Evolutionary conservation across 441 rosid genomes (phyloP), one percentile per base, ranked within the genome.

Genomic region (Melastoma candidum): DNA sequence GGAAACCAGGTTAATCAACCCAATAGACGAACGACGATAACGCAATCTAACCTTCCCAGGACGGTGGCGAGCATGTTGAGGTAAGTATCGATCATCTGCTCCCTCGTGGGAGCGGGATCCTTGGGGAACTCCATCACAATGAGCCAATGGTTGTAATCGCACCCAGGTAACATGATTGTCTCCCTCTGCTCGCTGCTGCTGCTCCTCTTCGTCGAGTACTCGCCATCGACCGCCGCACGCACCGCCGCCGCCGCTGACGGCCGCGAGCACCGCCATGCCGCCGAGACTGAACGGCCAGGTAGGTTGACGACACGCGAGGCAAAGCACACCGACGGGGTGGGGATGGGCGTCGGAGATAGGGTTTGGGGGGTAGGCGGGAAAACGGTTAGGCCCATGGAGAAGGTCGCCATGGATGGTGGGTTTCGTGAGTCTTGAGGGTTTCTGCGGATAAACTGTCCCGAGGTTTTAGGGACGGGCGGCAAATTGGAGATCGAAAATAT

Each of bases 71-170:
- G 94, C 13, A 94, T 92, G 56, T 82, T 68, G 46, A 92, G 96
- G 59, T 87, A 87, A 61, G 96, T 83, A 25, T 87, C 98, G 60
- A 92, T 88, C 98, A 92, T 88, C 71, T 88, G 95, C 46, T 92
- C 96, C n/a, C 94, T 79, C 3, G 85, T 79, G 1, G 98, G 92
- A 6, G 95, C 94, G 12, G 96, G 94, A 67, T 88, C 95, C 59
- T 92, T 92, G 43, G 96, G 96, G 64, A 92, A 88, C 57, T 92
- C 96, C 97, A 92, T 81, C 11, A 88, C 98, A 22, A 88, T 85
- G 47, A 92, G 82, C 98, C 98, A 92, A 60, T 92, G 96, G 49
- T 92, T 87, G 70, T 85, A 92, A 56, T 85, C 98, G 64, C 96
- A 92, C 0, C 96, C 95, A 2, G 96, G 96, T 2, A 88, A 78